Conservation (phyloP, 768 basidiomycete species). For the Leccinum subtestaceum region DNA sequence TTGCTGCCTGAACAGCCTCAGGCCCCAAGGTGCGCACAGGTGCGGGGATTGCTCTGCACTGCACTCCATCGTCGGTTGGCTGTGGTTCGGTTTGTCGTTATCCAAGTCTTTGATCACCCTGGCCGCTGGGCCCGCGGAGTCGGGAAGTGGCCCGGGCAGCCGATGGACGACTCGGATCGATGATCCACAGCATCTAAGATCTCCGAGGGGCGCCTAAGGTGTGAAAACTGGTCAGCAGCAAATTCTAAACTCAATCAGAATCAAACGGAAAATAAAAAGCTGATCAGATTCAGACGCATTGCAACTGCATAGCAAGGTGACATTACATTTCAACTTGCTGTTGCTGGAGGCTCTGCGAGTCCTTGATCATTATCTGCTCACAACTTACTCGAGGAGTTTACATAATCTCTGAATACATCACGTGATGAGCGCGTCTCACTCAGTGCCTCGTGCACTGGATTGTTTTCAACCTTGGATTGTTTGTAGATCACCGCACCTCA, state of each 20-base stretch:
- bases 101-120: slow-evolving; percentile 1
- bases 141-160: background rate
- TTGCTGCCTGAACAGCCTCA: background rate
- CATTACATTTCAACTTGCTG: no score
- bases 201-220: background rate
- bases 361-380: no score
- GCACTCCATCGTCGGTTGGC: background rate
- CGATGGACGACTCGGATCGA: background rate
- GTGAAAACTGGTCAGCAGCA: background rate
- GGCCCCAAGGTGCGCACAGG: no score
- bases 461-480: slow-evolving; percentile 6
- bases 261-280: background rate
- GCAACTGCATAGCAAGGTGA: no score
- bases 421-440: slow-evolving; percentile 32
- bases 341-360: no score
- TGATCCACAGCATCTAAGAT: background rate
- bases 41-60: background rate
- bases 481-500: slow-evolving; percentile 12
- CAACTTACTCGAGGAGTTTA: background rate
- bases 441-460: background rate
- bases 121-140: background rate
- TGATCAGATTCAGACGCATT: no score
- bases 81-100: background rate
- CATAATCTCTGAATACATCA: slow-evolving; percentile 10
- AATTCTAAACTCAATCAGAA: background rate